phyloP scores from a whole-genome alignment of 1,139 yeast species.

The Geotrichum fermentans region DNA sequence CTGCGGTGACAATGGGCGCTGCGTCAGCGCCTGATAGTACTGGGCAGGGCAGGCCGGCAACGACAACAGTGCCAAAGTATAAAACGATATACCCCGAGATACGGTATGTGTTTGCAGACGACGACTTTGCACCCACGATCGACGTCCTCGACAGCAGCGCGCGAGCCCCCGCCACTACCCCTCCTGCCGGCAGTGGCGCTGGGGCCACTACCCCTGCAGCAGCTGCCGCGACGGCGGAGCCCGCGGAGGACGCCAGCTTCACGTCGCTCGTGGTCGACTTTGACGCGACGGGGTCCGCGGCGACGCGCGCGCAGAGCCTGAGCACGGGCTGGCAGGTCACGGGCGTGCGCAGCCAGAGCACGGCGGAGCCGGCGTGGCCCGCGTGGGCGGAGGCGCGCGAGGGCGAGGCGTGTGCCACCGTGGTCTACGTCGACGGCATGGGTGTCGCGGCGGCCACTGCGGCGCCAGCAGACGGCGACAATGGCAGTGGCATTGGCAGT shows the following conservation, averaged over 20 bases:
- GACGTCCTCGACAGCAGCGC: slow-evolving; percentile 31
- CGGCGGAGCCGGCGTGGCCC: slow-evolving; percentile 18
- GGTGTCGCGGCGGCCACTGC: not conserved
- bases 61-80: slow-evolving; percentile 2
- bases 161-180: slow-evolving; percentile 16
- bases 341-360: slow-evolving; percentile 15
- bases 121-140: slow-evolving; percentile 36
- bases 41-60: not conserved
- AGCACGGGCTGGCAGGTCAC: slow-evolving; percentile 41
- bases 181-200: not conserved
- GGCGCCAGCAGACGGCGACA: not conserved
- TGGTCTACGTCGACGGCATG: slow-evolving; percentile 17
- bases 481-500: not conserved
- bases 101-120: slow-evolving; percentile 39
- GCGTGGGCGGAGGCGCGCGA: slow-evolving; percentile 21
- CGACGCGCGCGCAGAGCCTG: slow-evolving; percentile 33
- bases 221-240: not conserved
- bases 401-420: slow-evolving; percentile 14
- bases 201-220: not conserved
- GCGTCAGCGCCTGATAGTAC: not conserved
- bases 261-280: slow-evolving; percentile 38
- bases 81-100: slow-evolving; percentile 36
- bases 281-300: slow-evolving; percentile 34
- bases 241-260: slow-evolving; percentile 28
- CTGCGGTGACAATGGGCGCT: too few species aligned